Base-by-base conservation (phyloP, 192 early-diverging fungal species). In the Phlyctochytrium bullatum region DNA sequence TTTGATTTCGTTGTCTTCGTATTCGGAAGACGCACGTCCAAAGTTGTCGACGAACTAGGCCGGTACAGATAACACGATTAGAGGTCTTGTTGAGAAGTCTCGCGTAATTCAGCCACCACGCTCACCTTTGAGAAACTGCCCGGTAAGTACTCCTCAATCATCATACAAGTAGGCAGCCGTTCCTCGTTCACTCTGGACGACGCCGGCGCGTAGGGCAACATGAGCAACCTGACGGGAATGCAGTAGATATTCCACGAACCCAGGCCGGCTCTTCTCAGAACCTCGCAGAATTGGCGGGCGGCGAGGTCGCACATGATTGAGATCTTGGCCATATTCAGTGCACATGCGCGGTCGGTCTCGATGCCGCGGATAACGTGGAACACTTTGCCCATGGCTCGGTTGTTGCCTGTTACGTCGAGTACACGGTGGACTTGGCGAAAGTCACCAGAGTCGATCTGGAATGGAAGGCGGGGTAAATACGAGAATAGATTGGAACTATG, bases 1-100 rank as follows among this genome's bases (percentile, higher is more conserved):
- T 6, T 28, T 14, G 12, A 28, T 25, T 14, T 14, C 54, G 12
- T 14, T 6, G 27, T 27, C 27, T 14, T 27, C 12, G 27, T 25
- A 28, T 14, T 57, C 54, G 20, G 54, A 57, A 25, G 54, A 28
- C 10, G 27, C 25, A 6, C 10, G 4, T 14, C 54, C 54, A 57
- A 57, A 57, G 54, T 57, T 57, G 27, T 57, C 54, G 14, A 57
- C 54, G 25, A 57, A 57, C 54, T 57, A 57, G 54, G n/a, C n/a
- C n/a, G n/a, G n/a, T n/a, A n/a, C 27, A 57, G 27, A 57, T 25
- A 57, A 24, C 54, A 14, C 6, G 6, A 25, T 20, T 57, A 57
- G 54, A 27, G 6, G 27, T 25, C 12, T 20, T 14, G 54, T 6
- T 25, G 54, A 57, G 25, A 25, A 57, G n/a, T n/a, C n/a, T n/a